Evolutionary conservation across 2,329 filamentous ascomycete genomes (phyloP).

Genomic region (Neofusicoccum kwambonambiense): DNA sequence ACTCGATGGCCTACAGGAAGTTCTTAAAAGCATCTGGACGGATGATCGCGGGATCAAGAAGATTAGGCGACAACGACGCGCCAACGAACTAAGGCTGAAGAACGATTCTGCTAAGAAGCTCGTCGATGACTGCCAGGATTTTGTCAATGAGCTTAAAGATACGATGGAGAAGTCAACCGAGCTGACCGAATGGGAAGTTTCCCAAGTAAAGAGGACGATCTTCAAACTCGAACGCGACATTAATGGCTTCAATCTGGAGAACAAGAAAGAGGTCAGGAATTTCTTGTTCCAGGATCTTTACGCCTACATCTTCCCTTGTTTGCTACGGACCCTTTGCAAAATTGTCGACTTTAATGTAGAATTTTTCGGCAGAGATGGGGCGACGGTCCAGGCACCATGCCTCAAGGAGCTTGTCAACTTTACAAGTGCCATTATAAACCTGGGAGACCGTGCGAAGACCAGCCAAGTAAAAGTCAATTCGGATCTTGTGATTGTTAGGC

Average conservation of each 20-base stretch:
- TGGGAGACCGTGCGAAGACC: conserved; percentile 16
- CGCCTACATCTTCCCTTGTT: conserved; percentile 26
- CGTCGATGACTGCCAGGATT: neutral
- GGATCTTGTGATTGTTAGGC: conserved; percentile 24
- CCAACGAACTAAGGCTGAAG: neutral
- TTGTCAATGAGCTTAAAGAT: neutral
- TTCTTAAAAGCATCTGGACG: neutral
- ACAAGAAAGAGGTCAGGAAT: neutral
- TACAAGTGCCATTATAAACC: conserved; percentile 27
- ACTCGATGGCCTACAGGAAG: neutral
- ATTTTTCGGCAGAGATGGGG: neutral
- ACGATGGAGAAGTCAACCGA: neutral
- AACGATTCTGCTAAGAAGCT: neutral
- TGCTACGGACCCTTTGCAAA: conserved; percentile 23
- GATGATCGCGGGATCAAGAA: neutral
- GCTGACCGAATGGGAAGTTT: neutral
- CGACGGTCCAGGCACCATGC: neutral
- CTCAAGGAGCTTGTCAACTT: conserved; percentile 24
- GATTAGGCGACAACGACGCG: neutral
- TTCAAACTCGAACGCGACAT: neutral
- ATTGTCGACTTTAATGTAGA: conserved; percentile 22
- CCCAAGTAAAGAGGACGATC: neutral
- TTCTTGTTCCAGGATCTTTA: conserved; percentile 26
- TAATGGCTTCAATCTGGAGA: neutral
- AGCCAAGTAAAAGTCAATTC: conserved; percentile 24